Conservation (phyloP, 495 filamentous ascomycete genomes). For the Aspergillus taichungensis region DNA sequence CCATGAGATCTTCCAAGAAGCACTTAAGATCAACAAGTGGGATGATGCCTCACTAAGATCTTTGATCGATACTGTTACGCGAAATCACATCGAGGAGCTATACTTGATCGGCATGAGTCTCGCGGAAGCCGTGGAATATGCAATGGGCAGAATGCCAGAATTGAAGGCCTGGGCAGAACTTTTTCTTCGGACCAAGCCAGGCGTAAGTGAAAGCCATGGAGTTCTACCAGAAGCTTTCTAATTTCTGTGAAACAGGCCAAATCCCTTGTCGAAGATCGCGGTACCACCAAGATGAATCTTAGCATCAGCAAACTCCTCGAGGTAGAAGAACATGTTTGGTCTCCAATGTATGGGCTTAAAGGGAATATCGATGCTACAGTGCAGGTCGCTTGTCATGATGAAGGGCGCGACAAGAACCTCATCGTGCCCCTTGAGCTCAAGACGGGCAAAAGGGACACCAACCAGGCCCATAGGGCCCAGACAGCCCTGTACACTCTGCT, state of each 20-base stretch:
- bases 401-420: constrained; percentile 51
- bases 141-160: constrained; percentile 69
- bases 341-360: constrained; percentile 92
- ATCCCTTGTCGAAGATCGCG: constrained; percentile 70
- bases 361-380: constrained; percentile 98
- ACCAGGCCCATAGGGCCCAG: constrained; percentile 75
- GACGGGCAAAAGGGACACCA: constrained; percentile 73
- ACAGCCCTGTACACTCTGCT: constrained; percentile 90
- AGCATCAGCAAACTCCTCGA: constrained; percentile 89
- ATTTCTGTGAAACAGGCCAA: constrained; percentile 40
- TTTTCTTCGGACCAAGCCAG: constrained; percentile 66
- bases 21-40: constrained; percentile 78
- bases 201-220: constrained; percentile 36
- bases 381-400: constrained; percentile 72
- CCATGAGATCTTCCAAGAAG: constrained; percentile 90
- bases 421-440: constrained; percentile 93
- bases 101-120: constrained; percentile 73
- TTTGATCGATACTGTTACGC: constrained; percentile 54
- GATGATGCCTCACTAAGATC: constrained; percentile 53
- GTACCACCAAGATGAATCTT: constrained; percentile 62
- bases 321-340: constrained; percentile 96
- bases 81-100: constrained; percentile 72
- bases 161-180: constrained; percentile 72
- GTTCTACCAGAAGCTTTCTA: neutral
- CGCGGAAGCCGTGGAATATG: constrained; percentile 60